Percentiles rank a stretch among this genome's conserved stretches.
Evolutionary conservation across 176 grass and related monocot species (phyloP).

Genomic region (Avena sativa): DNA sequence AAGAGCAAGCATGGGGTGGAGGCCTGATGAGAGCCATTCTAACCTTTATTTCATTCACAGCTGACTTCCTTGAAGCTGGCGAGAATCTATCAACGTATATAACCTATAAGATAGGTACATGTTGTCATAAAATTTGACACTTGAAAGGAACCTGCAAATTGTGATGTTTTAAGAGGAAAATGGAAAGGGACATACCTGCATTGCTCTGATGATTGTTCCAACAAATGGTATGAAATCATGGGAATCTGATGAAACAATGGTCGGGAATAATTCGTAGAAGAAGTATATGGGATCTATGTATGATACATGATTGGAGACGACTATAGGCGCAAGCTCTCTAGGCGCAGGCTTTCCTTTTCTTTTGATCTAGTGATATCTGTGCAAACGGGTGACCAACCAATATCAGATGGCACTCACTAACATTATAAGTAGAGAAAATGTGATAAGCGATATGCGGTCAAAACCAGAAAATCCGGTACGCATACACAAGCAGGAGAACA

Average conservation of each 20-base stretch:
- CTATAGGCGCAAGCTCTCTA: slow-evolving; percentile 87
- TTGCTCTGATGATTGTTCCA: slow-evolving; percentile 96
- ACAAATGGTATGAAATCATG: slow-evolving; percentile 95
- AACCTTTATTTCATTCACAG: slow-evolving; percentile 99
- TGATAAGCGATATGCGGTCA: neutral
- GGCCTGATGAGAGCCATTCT: slow-evolving; percentile 32
- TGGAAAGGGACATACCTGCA: slow-evolving; percentile 66
- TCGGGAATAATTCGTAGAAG: slow-evolving; percentile 96
- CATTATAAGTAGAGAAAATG: slow-evolving; percentile 22
- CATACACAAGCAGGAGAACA: slow-evolving; percentile 2
- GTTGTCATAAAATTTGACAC: slow-evolving; percentile 37
- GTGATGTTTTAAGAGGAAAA: slow-evolving; percentile 18
- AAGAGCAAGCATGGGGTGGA: neutral
- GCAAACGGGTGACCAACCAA: neutral
- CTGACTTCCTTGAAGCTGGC: slow-evolving; percentile 77
- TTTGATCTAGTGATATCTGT: slow-evolving; percentile 94
- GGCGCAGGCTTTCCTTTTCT: slow-evolving; percentile 91
- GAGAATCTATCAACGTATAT: slow-evolving; percentile 99
- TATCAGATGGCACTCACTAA: slow-evolving; percentile 28
- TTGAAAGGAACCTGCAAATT: slow-evolving; percentile 22
- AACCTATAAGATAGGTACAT: slow-evolving; percentile 60
- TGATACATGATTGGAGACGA: slow-evolving; percentile 97
- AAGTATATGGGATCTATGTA: slow-evolving; percentile 94
- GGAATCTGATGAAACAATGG: slow-evolving; percentile 96
- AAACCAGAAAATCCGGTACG: neutral